Evolutionary conservation across 2,329 filamentous ascomycete species (phyloP), one percentile per base, ranked within the genome.

Genomic region (Aspergillus flavus): DNA sequence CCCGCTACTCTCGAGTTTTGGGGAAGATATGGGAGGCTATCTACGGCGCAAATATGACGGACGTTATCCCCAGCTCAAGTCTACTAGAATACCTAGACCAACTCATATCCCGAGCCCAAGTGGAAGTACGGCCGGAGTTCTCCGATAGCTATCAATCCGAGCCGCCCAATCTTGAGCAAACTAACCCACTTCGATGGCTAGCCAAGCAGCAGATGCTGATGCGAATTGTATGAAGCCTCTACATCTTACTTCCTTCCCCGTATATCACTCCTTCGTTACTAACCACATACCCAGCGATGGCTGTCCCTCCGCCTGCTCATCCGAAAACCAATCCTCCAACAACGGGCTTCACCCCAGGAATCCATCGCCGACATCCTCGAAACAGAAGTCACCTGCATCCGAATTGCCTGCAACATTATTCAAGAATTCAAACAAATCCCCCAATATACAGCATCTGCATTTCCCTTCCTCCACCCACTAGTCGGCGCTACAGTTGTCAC

Each of bases 21-120:
- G 69, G 70, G 1, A 70, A 71, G 16, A 64, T 71, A 3, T 72
- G 70, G 70, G 68, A 71, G 23, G 63, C 61, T 0, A 55, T 71
- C n/a, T 71, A 72, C 53, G 63, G 66, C 12, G 66, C 66, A 6
- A 52, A 53, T 5, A 65, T 55, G 10, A 66, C 61, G 1, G 60
- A 70, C 6, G 61, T 59, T 2, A 58, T 62, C 12, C 63, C 68
- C 6, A 66, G 59, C 19, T 57, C 59, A 30, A 55, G 64, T 43
- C 28, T 69, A 7, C 62, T 65, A 14, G 66, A 71, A 30, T 68
- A 69, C 21, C 28, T 70, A 11, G 66, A 69, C 45, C 63, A 64
- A 14, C 54, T 67, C 1, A 57, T 66, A 28, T 55, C 46, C 2
- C 60, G 67, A n/a, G 68, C 68, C 16, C 69, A 71, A 28, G 64